Base-by-base conservation (phyloP, 768 basidiomycete species). In the Hericium rajendrae region DNA sequence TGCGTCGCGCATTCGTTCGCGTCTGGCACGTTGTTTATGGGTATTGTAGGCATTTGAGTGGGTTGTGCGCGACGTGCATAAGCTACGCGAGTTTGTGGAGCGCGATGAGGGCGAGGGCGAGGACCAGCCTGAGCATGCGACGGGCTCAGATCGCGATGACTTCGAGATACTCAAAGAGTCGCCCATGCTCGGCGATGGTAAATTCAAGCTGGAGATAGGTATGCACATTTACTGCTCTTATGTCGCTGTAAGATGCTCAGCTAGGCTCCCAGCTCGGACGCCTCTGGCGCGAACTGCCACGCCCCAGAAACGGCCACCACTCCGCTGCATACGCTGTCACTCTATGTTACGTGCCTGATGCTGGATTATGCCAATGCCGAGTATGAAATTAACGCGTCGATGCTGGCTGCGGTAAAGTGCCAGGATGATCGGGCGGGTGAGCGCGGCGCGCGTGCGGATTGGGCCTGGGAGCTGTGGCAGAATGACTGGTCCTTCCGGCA, bases 381-480 rank as follows among this genome's bases (percentile, higher is more conserved):
- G 53, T 83, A 81, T 65, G 81, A 84, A 64, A 75, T 79, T 54
- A 73, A 74, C 11, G 78, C 84, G 5, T 81, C 85, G 12, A 85
- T 89, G 75, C 82, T 88, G 74, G 78, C 81, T 13, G 86, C 83
- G 12, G 83, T 90, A 58, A 86, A 84, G 64, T 82, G 79, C 49
- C 78, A 82, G 61, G 78, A 81, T 57, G 79, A 83, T 60, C 74
- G 79, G 51, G 69, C 72, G 11, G 86, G 86, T 6, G 78, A 83
- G 63, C 76, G 83, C 11, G 80, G 83, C 5, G 80, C 82, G 0
- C 80, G 85, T 15, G 73, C 83, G 32, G 80, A 86, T 43, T 90
- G 86, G 85, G 73, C 83, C 24, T 90, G 86, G 86, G 83, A 87
- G 57, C 72, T 71, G 55, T 86, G 85, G 82, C 80, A 86, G 59